Percentiles rank a stretch among this genome's conserved stretches.
Evolutionary conservation across 2,329 filamentous ascomycete genomes (phyloP).

Genomic region (Xylariaceae sp.): DNA sequence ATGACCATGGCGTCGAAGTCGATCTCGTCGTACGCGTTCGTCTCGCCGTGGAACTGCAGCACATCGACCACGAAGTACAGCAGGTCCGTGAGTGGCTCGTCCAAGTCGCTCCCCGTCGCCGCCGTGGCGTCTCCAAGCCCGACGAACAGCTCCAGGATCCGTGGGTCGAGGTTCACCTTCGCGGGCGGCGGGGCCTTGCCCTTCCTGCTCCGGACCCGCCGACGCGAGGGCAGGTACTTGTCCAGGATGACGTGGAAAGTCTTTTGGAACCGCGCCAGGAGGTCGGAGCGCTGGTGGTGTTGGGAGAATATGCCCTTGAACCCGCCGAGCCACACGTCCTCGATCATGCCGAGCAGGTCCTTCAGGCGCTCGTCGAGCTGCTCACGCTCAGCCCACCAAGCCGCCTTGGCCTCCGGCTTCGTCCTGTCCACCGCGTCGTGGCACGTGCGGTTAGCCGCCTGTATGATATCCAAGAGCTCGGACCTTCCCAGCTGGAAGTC

Average conservation of each 20-base stretch:
- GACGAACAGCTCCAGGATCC: conserved; percentile 81
- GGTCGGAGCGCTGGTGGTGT: conserved; percentile 53
- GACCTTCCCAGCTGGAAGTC: conserved; percentile 73
- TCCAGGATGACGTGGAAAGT: conserved; percentile 75
- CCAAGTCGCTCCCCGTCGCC: conserved; percentile 64
- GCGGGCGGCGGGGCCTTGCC: conserved; percentile 36
- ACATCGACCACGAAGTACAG: conserved; percentile 97
- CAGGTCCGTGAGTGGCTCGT: conserved; percentile 85
- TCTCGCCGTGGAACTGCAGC: conserved; percentile 91
- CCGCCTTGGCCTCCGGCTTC: conserved; percentile 66
- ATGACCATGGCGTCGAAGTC: conserved; percentile 91
- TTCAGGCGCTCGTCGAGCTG: conserved; percentile 71
- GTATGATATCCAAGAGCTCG: conserved; percentile 79
- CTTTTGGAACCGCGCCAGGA: conserved; percentile 70
- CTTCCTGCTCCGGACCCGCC: conserved; percentile 53
- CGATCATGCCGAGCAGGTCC: conserved; percentile 76
- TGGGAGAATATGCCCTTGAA: conserved; percentile 93
- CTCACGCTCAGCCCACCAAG: conserved; percentile 88
- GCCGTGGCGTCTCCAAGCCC: conserved; percentile 70
- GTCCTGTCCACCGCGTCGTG: conserved; percentile 67
- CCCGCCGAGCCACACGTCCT: conserved; percentile 90
- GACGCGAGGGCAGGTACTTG: conserved; percentile 79
- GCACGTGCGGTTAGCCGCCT: conserved; percentile 75
- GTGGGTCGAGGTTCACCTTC: conserved; percentile 46
- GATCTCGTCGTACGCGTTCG: conserved; percentile 95